These are phyloP conservation scores for Cicer pinnatifidum DNA, from an alignment of 306 rosid species.

Conservation along the genomic window DNA sequence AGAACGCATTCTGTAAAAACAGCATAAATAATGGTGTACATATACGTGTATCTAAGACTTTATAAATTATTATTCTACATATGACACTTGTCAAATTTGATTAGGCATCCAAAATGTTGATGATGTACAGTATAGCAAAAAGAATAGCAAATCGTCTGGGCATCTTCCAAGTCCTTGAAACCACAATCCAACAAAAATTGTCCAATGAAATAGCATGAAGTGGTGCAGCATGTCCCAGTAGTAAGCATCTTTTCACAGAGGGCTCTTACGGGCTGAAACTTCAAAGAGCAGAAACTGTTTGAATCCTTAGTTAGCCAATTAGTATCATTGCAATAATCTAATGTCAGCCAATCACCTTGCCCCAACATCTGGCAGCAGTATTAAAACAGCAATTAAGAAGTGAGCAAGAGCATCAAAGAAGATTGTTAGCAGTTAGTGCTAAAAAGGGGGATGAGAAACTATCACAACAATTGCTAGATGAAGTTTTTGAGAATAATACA, in stretches of 20 bases:
- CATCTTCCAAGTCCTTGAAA: slow-evolving; percentile 55
- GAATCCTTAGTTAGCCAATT: slow-evolving; percentile 70
- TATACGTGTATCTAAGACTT: slow-evolving; percentile 42
- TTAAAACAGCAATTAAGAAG: slow-evolving; percentile 44
- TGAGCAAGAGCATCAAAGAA: slow-evolving; percentile 23
- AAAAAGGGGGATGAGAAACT: neutral
- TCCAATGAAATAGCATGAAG: slow-evolving; percentile 42
- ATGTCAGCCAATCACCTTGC: slow-evolving; percentile 72
- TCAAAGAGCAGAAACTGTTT: slow-evolving; percentile 61
- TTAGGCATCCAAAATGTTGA: slow-evolving; percentile 48
- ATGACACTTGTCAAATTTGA: slow-evolving; percentile 52
- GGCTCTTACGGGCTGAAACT: slow-evolving; percentile 65
- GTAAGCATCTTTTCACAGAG: slow-evolving; percentile 56
- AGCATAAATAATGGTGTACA: slow-evolving; percentile 40
- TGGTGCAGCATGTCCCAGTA: slow-evolving; percentile 43
- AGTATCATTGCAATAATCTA: slow-evolving; percentile 54
- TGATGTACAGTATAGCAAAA: slow-evolving; percentile 50
- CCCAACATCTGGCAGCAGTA: slow-evolving; percentile 74
- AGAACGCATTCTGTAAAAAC: slow-evolving; percentile 17
- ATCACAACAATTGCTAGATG: slow-evolving; percentile 20
- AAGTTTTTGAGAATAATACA: slow-evolving; percentile 21
- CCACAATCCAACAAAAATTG: slow-evolving; percentile 57
- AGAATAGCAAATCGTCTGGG: slow-evolving; percentile 52
- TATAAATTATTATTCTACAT: slow-evolving; percentile 54
- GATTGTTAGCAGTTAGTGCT: slow-evolving; percentile 20